Evolutionary conservation across 2,329 filamentous ascomycete species (phyloP), one percentile per base, ranked within the genome.

Genomic region (Graphiopsis chlorocephala): DNA sequence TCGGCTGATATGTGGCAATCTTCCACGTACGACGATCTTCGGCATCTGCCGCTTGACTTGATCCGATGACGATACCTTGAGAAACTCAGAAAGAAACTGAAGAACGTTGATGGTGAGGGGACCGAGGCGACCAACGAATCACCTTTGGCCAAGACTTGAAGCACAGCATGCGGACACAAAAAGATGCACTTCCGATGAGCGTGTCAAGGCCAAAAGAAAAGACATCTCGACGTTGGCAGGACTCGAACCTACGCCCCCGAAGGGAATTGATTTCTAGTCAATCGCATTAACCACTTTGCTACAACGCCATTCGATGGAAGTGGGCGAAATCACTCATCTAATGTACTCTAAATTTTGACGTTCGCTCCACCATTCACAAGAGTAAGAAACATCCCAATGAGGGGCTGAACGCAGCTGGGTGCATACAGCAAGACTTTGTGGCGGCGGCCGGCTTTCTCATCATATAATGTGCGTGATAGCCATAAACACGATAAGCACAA

Each of bases 221-320:
- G 17, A 4, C 12, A 33, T 56, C 14, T 56, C 53, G 64, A 66
- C 64, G 56, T 55, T 61, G 64, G 61, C 64, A 66, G 64, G 64
- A 66, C 61, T 66, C 64, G 64, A 66, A 66, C 64, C 64, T 66
- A 61, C 61, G 64, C 64, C 64, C 64, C 64, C 64, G 64, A 66
- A 66, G 64, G 64, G 64, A 66, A 66, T 61, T 66, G 64, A 66
- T 66, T 66, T 66, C 64, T 66, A 66, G 64, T 66, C 64, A 66
- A 64, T 66, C 64, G 64, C 64, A 66, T 53, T 66, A 66, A 66
- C 64, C 64, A 66, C 64, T 66, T 66, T 66, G 64, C 64, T 66
- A 66, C 64, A 64, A 55, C 56, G 64, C 64, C 64, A n/a, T 52
- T 47, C 26, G 25, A 52, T 52, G 25, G 2, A 11, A 7, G 8